These are phyloP conservation scores for Ogataea thermomethanolica DNA, from an alignment of 805 yeast species.

Conservation along the genomic window DNA sequence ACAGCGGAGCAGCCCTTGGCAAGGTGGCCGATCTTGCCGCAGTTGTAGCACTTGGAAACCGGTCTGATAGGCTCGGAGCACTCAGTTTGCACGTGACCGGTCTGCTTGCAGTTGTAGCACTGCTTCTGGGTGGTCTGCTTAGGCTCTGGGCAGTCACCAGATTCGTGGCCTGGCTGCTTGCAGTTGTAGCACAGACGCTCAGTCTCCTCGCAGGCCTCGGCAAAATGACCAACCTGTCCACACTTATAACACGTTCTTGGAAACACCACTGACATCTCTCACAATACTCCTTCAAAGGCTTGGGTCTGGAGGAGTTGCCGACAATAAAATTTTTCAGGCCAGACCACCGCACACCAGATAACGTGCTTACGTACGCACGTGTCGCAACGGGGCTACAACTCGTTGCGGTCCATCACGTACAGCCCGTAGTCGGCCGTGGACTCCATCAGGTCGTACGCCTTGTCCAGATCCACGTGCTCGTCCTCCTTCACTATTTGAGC, in stretches of 20 bases:
- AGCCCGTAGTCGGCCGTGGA: conserved; percentile 40
- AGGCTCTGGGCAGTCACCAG: conserved; percentile 84
- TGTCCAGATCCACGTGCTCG: conserved; percentile 34
- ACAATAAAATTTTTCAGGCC: conserved; percentile 10
- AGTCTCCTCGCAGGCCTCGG: conserved; percentile 80
- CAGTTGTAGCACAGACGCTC: conserved; percentile 93
- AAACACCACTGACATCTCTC: conserved; percentile 30
- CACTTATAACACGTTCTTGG: conserved; percentile 85
- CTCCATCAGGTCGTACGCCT: conserved; percentile 46
- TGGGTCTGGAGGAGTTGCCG: conserved; percentile 5
- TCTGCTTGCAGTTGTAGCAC: conserved; percentile 90
- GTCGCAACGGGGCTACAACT: background rate
- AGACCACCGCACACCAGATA: conserved; percentile 3
- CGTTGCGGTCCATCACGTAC: conserved; percentile 31
- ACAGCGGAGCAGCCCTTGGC: conserved; percentile 60
- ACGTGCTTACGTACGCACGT: conserved; percentile 1
- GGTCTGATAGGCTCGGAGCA: conserved; percentile 59
- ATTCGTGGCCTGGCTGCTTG: conserved; percentile 85
- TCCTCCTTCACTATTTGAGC: conserved; percentile 49
- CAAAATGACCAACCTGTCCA: conserved; percentile 89
- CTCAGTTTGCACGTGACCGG: conserved; percentile 85
- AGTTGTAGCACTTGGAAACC: conserved; percentile 76
- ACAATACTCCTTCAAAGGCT: conserved; percentile 10
- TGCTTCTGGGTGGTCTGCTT: conserved; percentile 81
- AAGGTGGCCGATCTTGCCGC: conserved; percentile 76